Conservation (phyloP, 805 yeast genomes). For the Soucietia sequanensis region DNA sequence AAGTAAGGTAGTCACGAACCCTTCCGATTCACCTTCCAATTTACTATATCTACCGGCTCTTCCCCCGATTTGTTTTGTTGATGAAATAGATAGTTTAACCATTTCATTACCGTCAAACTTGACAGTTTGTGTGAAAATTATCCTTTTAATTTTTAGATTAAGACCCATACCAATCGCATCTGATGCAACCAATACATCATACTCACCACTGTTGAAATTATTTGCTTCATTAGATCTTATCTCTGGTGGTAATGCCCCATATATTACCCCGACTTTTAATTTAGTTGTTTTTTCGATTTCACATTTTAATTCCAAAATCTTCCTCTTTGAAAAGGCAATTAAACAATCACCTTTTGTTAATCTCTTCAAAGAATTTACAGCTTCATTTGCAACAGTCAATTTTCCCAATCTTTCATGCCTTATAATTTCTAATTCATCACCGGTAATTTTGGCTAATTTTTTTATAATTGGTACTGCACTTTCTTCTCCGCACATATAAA, state of each 20-base stretch:
- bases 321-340: slow-evolving; percentile 77
- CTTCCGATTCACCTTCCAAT: slow-evolving; percentile 36
- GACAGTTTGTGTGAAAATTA: slow-evolving; percentile 64
- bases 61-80: slow-evolving; percentile 91
- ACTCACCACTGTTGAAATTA: slow-evolving; percentile 73
- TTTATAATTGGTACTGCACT: slow-evolving; percentile 70
- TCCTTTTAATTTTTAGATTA: slow-evolving; percentile 77
- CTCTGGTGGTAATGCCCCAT: slow-evolving; percentile 96
- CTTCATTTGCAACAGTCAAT: slow-evolving; percentile 49
- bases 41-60: slow-evolving; percentile 81
- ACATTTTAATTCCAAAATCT: slow-evolving; percentile 67
- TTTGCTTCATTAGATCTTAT: slow-evolving; percentile 82
- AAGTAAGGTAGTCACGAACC: slow-evolving; percentile 54
- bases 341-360: slow-evolving; percentile 81
- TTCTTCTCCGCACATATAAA: slow-evolving; percentile 93
- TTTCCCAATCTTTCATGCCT: slow-evolving; percentile 74
- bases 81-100: slow-evolving; percentile 54
- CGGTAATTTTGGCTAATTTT: slow-evolving; percentile 62
- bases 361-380: slow-evolving; percentile 31
- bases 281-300: slow-evolving; percentile 63
- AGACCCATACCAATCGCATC: slow-evolving; percentile 99
- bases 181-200: slow-evolving; percentile 86
- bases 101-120: slow-evolving; percentile 69
- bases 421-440: slow-evolving; percentile 75
- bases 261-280: slow-evolving; percentile 79